phyloP scores from a whole-genome alignment of 1,139 yeast species.

The Arxiozyma slooffiae region DNA sequence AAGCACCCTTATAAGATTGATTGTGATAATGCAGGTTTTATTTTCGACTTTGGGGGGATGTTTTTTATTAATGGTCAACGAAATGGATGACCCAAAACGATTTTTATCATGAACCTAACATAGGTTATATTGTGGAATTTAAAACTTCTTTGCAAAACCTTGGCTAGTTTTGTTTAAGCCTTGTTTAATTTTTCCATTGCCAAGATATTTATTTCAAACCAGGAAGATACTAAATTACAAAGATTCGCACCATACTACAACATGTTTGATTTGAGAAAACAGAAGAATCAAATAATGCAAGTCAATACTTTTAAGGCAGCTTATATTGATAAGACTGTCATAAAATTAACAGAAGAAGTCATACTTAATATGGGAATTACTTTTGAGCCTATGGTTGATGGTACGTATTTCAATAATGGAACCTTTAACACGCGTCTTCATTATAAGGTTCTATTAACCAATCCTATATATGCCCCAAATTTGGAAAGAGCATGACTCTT shows the following conservation, averaged over 20 bases:
- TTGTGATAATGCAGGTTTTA: slow-evolving; percentile 69
- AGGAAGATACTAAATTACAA: slow-evolving; percentile 34
- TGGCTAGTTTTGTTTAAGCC: slow-evolving; percentile 54
- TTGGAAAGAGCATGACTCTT: slow-evolving; percentile 56
- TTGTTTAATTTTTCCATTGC: no score
- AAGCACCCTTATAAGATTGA: slow-evolving; percentile 64
- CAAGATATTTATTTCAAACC: slow-evolving; percentile 38
- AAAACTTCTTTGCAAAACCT: slow-evolving; percentile 53
- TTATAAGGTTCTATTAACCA: slow-evolving; percentile 51
- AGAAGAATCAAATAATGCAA: slow-evolving; percentile 16
- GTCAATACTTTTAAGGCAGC: slow-evolving; percentile 17
- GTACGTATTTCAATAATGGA: slow-evolving; percentile 31
- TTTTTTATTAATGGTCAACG: slow-evolving; percentile 53
- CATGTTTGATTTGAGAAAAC: slow-evolving; percentile 30
- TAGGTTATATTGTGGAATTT: slow-evolving; percentile 59
- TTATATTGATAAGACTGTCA: slow-evolving; percentile 43
- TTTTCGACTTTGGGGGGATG: slow-evolving; percentile 66
- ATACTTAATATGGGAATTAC: slow-evolving; percentile 48
- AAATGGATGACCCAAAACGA: slow-evolving; percentile 50
- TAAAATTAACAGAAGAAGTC: slow-evolving; percentile 53
- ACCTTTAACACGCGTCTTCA: slow-evolving; percentile 57
- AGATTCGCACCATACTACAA: slow-evolving; percentile 46
- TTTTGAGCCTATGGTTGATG: slow-evolving; percentile 39
- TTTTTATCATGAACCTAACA: slow-evolving; percentile 58
- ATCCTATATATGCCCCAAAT: slow-evolving; percentile 51